These are phyloP conservation scores for Ormosia semicastrata DNA, from an alignment of 306 rosid species.

Conservation along the genomic window DNA sequence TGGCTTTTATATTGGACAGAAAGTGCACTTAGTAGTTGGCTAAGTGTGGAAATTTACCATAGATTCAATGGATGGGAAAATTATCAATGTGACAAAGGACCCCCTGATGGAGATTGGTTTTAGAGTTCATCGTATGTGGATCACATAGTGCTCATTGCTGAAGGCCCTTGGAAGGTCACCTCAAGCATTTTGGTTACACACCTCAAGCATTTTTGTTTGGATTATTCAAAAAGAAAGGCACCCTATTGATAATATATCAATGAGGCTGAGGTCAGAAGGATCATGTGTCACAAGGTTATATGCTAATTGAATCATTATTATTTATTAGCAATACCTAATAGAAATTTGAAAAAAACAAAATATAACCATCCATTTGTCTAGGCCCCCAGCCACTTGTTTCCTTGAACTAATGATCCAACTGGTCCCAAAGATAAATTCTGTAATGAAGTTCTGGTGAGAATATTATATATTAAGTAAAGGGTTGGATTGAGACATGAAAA, in stretches of 20 bases:
- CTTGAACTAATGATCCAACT: background rate
- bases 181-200: background rate
- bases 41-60: background rate
- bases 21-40: background rate
- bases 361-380: background rate
- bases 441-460: background rate
- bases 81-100: background rate
- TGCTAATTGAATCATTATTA: constrained; percentile 1
- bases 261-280: constrained; percentile 19
- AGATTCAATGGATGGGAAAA: constrained; percentile 21
- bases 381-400: constrained; percentile 17
- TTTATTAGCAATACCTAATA: background rate
- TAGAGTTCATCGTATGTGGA: constrained; percentile 36
- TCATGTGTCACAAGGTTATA: background rate
- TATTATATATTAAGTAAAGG: background rate
- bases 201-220: background rate
- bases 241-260: background rate
- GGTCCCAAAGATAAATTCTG: background rate
- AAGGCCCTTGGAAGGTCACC: background rate
- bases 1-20: constrained; percentile 21
- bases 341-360: background rate
- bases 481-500: background rate
- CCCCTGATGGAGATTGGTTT: constrained; percentile 29
- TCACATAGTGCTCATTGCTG: constrained; percentile 3
- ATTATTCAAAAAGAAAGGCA: background rate